Evolutionary conservation across 1,284 basidiomycete genomes (phyloP).

Genomic region (Nidula niveotomentosa): DNA sequence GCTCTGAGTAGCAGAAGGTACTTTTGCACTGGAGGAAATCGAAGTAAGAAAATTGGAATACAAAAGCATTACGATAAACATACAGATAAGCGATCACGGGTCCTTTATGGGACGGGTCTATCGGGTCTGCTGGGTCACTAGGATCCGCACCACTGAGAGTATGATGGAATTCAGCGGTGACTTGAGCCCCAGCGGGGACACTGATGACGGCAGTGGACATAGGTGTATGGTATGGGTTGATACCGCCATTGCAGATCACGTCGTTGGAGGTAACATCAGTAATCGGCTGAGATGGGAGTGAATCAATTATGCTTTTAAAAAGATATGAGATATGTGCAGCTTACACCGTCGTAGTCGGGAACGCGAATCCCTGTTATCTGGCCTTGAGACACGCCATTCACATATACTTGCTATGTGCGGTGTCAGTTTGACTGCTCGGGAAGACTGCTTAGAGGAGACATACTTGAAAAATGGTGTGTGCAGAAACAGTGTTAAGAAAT

Average conservation of each 20-base stretch:
- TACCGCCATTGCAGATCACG: conserved; percentile 60
- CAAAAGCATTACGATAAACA: conserved; percentile 16
- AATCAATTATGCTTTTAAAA: no score
- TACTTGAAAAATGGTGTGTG: not conserved
- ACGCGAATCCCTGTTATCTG: not conserved
- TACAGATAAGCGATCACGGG: conserved; percentile 56
- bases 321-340: conserved; percentile 17
- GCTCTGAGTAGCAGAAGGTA: conserved; percentile 42
- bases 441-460: not conserved
- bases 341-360: conserved; percentile 44
- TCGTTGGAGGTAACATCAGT: conserved; percentile 55
- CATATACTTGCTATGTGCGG: not conserved
- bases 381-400: not conserved
- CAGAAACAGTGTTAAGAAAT: not conserved
- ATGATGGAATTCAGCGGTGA: conserved; percentile 57
- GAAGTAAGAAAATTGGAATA: not conserved
- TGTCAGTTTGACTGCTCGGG: not conserved
- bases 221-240: conserved; percentile 57
- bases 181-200: conserved; percentile 46
- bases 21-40: conserved; percentile 35
- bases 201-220: conserved; percentile 48
- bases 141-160: conserved; percentile 43
- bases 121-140: conserved; percentile 45
- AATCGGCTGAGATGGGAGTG: conserved; percentile 47
- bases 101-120: conserved; percentile 54